Conservation (phyloP, 2,329 filamentous ascomycete genomes). For the Diaporthe sp. region DNA sequence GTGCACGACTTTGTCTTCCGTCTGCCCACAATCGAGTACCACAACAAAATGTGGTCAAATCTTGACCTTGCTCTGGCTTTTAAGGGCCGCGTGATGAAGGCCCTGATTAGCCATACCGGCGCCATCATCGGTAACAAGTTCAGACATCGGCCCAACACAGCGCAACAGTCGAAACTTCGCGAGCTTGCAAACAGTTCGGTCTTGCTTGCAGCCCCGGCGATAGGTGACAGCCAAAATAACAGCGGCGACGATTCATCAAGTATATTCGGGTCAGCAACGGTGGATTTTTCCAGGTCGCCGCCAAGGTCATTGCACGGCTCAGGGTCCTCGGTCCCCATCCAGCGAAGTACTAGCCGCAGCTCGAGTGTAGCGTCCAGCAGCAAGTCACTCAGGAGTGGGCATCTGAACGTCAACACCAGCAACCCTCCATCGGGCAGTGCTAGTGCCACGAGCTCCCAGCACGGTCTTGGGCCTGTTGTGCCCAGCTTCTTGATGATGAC, state of each 20-base stretch:
- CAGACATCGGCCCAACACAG: slow-evolving; percentile 83
- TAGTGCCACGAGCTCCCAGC: slow-evolving; percentile 41
- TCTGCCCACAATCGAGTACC: slow-evolving; percentile 92
- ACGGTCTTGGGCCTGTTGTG: slow-evolving; percentile 40
- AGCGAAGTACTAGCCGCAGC: slow-evolving; percentile 60
- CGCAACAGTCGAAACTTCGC: slow-evolving; percentile 81
- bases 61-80: slow-evolving; percentile 91
- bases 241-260: slow-evolving; percentile 69
- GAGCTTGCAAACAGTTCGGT: slow-evolving; percentile 85
- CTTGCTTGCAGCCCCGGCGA: slow-evolving; percentile 61
- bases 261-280: slow-evolving; percentile 61
- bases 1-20: slow-evolving; percentile 98
- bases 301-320: slow-evolving; percentile 63
- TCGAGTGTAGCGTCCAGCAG: slow-evolving; percentile 62
- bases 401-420: slow-evolving; percentile 33
- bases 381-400: slow-evolving; percentile 51
- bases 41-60: slow-evolving; percentile 99
- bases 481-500: slow-evolving; percentile 60
- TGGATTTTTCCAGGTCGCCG: slow-evolving; percentile 70
- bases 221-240: slow-evolving; percentile 51
- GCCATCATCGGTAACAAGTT: slow-evolving; percentile 99
- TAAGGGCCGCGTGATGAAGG: slow-evolving; percentile 94
- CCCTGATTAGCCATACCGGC: slow-evolving; percentile 93
- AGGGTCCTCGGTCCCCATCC: slow-evolving; percentile 57
- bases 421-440: slow-evolving; percentile 33